A percentile compares a stretch with the other conserved stretches of the same genome.
phyloP scores from a whole-genome alignment of 805 yeast species.

The Jamesozyma hellenica region DNA sequence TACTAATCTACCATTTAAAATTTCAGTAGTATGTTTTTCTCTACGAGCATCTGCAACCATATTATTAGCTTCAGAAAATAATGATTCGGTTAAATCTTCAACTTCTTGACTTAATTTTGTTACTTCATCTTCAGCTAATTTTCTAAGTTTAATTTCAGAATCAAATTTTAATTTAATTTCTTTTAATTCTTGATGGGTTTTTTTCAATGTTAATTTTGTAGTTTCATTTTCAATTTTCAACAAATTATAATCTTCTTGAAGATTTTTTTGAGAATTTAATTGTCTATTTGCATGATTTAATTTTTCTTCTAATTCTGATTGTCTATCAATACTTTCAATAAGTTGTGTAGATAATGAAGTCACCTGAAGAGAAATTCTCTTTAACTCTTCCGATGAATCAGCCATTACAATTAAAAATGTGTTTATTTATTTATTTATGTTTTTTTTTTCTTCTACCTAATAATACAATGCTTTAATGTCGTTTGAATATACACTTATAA shows the following conservation, averaged over 20 bases:
- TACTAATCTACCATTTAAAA: slow-evolving; percentile 46
- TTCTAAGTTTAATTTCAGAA: slow-evolving; percentile 30
- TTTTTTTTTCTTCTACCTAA: no score
- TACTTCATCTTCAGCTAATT: slow-evolving; percentile 49
- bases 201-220: slow-evolving; percentile 21
- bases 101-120: slow-evolving; percentile 58
- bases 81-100: slow-evolving; percentile 65
- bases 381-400: slow-evolving; percentile 28
- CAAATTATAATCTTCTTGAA: slow-evolving; percentile 22
- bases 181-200: slow-evolving; percentile 23
- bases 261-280: slow-evolving; percentile 19
- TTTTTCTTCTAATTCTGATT: slow-evolving; percentile 44
- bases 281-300: slow-evolving; percentile 33
- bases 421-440: no score
- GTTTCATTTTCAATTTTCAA: slow-evolving; percentile 28
- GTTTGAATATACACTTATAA: no score
- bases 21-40: slow-evolving; percentile 49
- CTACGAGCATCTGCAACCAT: slow-evolving; percentile 75
- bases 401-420: slow-evolving; percentile 1
- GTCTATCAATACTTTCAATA: slow-evolving; percentile 50
- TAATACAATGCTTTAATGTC: no score
- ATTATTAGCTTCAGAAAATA: slow-evolving; percentile 74
- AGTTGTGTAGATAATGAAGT: slow-evolving; percentile 48
- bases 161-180: slow-evolving; percentile 24
- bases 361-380: slow-evolving; percentile 45